phyloP scores from a whole-genome alignment of 768 basidiomycete genomes.

The Amanita polypyramis region DNA sequence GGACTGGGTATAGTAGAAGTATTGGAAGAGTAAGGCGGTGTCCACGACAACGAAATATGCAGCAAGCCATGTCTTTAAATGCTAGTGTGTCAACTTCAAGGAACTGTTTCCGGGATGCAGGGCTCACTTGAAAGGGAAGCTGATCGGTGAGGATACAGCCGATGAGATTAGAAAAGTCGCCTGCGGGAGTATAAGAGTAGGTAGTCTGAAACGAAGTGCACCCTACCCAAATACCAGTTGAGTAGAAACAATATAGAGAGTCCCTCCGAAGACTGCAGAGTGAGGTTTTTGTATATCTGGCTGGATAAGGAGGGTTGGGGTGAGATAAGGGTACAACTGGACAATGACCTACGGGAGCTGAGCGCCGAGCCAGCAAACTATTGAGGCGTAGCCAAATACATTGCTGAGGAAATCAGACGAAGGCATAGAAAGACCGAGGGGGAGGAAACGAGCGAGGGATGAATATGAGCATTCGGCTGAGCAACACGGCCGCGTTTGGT shows the following conservation, averaged over 20 bases:
- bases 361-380: conserved; percentile 75
- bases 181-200: conserved; percentile 25
- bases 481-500: background rate
- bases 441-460: conserved; percentile 12
- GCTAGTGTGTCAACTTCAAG: conserved; percentile 8
- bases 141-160: conserved; percentile 90
- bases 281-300: conserved; percentile 75
- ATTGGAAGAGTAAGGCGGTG: conserved; percentile 65
- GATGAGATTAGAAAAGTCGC: conserved; percentile 87
- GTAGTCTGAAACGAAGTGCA: conserved; percentile 5
- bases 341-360: conserved; percentile 68
- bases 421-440: conserved; percentile 16
- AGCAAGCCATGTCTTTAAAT: conserved; percentile 73
- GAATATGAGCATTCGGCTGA: conserved; percentile 6
- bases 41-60: conserved; percentile 87
- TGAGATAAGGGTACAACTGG: conserved; percentile 2
- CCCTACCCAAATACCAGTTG: conserved; percentile 85
- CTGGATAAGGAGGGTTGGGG: conserved; percentile 25
- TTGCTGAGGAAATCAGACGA: conserved; percentile 39
- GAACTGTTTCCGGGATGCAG: background rate
- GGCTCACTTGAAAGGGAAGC: conserved; percentile 83
- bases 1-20: conserved; percentile 56
- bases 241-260: conserved; percentile 88
- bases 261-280: conserved; percentile 72
- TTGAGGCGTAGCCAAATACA: conserved; percentile 58